Evolutionary conservation across 2,329 filamentous ascomycete species (phyloP).

Genomic region (Aspergillus oerlinghausenensis): DNA sequence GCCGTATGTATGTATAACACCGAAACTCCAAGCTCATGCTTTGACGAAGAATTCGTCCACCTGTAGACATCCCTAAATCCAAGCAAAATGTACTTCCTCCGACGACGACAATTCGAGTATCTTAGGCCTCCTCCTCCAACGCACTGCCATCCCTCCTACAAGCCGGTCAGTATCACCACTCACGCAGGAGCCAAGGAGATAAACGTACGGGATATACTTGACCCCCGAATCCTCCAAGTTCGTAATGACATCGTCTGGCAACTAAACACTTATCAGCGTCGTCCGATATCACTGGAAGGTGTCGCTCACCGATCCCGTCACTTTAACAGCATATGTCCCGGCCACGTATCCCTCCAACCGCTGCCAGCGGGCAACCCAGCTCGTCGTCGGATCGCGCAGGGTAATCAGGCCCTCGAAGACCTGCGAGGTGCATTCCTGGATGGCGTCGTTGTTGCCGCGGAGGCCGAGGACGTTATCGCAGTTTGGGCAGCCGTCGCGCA

Average conservation of each 20-base stretch:
- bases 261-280: conserved; percentile 21
- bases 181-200: background rate
- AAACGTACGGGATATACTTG: conserved; percentile 55
- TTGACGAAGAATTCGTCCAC: background rate
- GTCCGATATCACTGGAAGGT: background rate
- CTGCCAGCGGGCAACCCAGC: conserved; percentile 98
- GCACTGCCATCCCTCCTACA: conserved; percentile 44
- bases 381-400: conserved; percentile 72
- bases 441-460: conserved; percentile 69
- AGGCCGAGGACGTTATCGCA: conserved; percentile 91
- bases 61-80: background rate
- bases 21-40: background rate
- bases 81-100: background rate
- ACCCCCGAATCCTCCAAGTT: conserved; percentile 56
- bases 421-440: conserved; percentile 90
- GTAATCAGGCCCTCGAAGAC: conserved; percentile 93
- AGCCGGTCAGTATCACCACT: conserved; percentile 6
- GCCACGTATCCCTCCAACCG: conserved; percentile 80
- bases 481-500: conserved; percentile 85
- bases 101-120: background rate
- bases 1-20: background rate
- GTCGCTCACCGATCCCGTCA: conserved; percentile 66
- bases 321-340: conserved; percentile 92
- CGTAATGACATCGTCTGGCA: conserved; percentile 55
- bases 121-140: conserved; percentile 40